Base-by-base conservation (phyloP, 768 basidiomycete genomes). In the Russula lepida region DNA sequence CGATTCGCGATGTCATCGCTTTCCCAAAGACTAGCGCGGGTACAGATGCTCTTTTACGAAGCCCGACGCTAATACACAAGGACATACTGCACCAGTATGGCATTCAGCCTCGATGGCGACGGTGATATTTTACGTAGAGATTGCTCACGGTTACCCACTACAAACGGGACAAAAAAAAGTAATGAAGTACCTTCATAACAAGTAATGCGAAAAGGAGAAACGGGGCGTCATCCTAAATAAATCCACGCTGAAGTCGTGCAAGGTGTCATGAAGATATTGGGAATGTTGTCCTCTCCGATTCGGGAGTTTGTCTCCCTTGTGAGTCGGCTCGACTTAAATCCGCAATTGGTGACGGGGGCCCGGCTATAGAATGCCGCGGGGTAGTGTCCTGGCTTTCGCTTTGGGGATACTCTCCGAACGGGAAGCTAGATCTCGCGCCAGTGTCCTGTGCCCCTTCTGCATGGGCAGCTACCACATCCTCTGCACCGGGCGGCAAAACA, bases 1-100 rank as follows among this genome's bases (percentile, higher is more conserved):
- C 92, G 41, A 98, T 98, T 67, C 81, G 92, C 63, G 93, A 97
- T 68, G 95, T 98, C 65, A 95, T 98, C 66, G 95, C 95, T 21
- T 98, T 98, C 77, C 95, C 95, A 9, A 98, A 98, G 77, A 88
- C 89, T 8, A 82, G 84, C 43, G 82, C 76, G 60, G 94, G 95
- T 6, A 81, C 84, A 25, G 95, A 98, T 74, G 82, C 85, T 46
- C 82, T 95, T 41, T 94, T 97, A 79, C 88, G 84, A 73, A 92
- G 92, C 73, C 95, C 95, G 43, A 84, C 89, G 13, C 67, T 80
- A 19, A 78, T 85, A 58, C 68, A 70, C 58, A 70, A 74, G 25
- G 78, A 81, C 35, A 75, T 81, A 35, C 73, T 92, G 56, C 67
- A 76, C 64, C 82, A 86, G 69, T 91, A 90, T 71, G 82, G 83